Conservation (phyloP, 2,329 filamentous ascomycete genomes). For the Apiospora marii region DNA sequence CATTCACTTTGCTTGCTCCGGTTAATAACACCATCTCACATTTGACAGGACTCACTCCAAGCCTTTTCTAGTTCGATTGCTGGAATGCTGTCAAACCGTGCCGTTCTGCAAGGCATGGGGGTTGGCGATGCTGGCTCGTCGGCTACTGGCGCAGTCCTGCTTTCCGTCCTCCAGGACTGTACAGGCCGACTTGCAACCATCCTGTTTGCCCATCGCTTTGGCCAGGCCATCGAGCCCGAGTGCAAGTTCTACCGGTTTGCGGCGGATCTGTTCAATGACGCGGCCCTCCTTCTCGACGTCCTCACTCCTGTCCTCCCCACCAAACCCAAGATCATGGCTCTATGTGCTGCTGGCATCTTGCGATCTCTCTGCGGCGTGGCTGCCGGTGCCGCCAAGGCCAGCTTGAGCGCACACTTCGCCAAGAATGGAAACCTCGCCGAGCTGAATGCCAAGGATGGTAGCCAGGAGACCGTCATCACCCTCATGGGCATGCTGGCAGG, state of each 20-base stretch:
- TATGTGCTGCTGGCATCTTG: conserved; percentile 59
- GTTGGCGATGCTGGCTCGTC: conserved; percentile 83
- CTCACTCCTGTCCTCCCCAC: conserved; percentile 76
- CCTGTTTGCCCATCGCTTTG: conserved; percentile 82
- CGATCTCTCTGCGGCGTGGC: conserved; percentile 84
- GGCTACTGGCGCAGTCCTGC: conserved; percentile 80
- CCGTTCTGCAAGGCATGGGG: conserved; percentile 81
- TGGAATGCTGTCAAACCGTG: conserved; percentile 79
- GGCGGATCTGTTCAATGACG: conserved; percentile 88
- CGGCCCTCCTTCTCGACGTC: conserved; percentile 85
- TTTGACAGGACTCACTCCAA: conserved; percentile 72
- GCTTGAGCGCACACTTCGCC: conserved; percentile 91
- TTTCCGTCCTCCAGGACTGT: conserved; percentile 84
- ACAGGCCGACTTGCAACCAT: conserved; percentile 86
- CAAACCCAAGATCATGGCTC: conserved; percentile 56
- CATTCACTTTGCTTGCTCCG: not conserved
- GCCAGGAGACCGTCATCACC: conserved; percentile 93
- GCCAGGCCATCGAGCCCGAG: conserved; percentile 85
- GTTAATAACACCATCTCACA: not conserved
- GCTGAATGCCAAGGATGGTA: conserved; percentile 88
- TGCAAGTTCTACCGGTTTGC: conserved; percentile 90
- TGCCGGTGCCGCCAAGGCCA: conserved; percentile 88
- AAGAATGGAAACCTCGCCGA: conserved; percentile 87
- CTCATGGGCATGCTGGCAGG: conserved; percentile 87
- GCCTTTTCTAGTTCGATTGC: conserved; percentile 86